phyloP scores from a whole-genome alignment of 768 basidiomycete species.

The Xanthoconium stramineum region DNA sequence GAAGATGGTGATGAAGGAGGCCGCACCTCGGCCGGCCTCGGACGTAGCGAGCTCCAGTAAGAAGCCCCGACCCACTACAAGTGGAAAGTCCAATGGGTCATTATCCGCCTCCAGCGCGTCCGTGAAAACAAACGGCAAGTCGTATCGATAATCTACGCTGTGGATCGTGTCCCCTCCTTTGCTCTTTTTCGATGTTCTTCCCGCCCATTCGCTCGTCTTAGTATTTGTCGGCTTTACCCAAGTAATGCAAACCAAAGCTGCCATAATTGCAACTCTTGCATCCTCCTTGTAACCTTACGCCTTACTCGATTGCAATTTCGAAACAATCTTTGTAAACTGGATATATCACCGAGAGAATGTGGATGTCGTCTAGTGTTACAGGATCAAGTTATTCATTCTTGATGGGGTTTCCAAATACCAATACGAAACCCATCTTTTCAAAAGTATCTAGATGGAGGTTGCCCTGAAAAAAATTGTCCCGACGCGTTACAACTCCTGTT shows the following conservation, averaged over 20 bases:
- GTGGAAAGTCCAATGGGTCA: slow-evolving; percentile 53
- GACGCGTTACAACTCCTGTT: background rate
- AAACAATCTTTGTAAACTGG: slow-evolving; percentile 11
- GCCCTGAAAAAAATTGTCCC: slow-evolving; percentile 6
- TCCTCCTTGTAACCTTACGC: slow-evolving; percentile 23
- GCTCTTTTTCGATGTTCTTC: slow-evolving; percentile 15
- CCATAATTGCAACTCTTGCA: slow-evolving; percentile 27
- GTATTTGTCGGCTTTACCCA: slow-evolving; percentile 20
- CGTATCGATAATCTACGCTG: slow-evolving; percentile 45
- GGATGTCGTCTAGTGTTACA: slow-evolving; percentile 21
- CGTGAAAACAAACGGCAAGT: slow-evolving; percentile 58
- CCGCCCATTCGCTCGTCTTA: slow-evolving; percentile 11
- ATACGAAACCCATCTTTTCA: slow-evolving; percentile 9
- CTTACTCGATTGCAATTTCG: slow-evolving; percentile 14
- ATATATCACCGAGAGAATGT: slow-evolving; percentile 13
- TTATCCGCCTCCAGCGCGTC: slow-evolving; percentile 42
- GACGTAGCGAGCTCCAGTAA: slow-evolving; percentile 47
- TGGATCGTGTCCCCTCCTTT: slow-evolving; percentile 15
- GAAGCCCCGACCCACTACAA: slow-evolving; percentile 54
- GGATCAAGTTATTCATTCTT: slow-evolving; percentile 13
- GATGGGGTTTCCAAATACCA: background rate
- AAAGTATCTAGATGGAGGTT: background rate
- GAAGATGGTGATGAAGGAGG: slow-evolving; percentile 92
- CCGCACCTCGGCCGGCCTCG: slow-evolving; percentile 55
- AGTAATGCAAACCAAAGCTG: slow-evolving; percentile 25